Evolutionary conservation across 306 rosid genomes (phyloP).

Genomic region (Cucurbita ficifolia): DNA sequence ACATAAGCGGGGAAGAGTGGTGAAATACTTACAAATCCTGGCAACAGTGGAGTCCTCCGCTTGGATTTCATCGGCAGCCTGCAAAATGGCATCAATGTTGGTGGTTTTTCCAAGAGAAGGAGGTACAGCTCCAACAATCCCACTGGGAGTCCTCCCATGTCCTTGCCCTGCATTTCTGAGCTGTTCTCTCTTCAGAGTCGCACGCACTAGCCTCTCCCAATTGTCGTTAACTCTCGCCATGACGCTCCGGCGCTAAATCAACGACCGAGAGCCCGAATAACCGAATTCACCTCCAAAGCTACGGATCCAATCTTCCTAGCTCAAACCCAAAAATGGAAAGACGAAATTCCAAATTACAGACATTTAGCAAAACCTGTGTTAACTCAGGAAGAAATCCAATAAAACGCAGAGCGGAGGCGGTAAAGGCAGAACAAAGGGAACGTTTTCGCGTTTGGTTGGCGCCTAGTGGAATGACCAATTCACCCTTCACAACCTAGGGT

Average conservation of each 20-base stretch:
- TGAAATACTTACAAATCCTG: slow-evolving; percentile 49
- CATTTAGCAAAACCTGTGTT: neutral
- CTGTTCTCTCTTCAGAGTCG: slow-evolving; percentile 57
- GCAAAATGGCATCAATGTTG: slow-evolving; percentile 66
- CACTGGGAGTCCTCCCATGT: slow-evolving; percentile 40
- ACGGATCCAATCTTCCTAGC: neutral
- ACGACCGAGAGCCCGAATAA: neutral
- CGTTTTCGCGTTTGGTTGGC: neutral
- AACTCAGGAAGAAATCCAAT: neutral
- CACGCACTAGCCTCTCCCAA: slow-evolving; percentile 80
- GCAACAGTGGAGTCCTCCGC: slow-evolving; percentile 59
- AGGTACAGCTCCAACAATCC: slow-evolving; percentile 73
- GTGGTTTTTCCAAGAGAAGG: slow-evolving; percentile 56
- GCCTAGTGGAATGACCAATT: neutral
- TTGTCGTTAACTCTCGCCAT: slow-evolving; percentile 65
- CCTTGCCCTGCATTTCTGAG: slow-evolving; percentile 57
- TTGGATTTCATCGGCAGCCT: slow-evolving; percentile 86
- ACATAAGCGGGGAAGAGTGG: neutral
- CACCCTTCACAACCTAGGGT: neutral
- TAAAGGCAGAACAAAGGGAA: neutral
- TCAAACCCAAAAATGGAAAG: neutral
- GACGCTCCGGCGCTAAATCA: slow-evolving; percentile 20
- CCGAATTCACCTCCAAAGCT: neutral
- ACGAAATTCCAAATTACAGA: neutral
- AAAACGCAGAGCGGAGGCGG: neutral